Base-by-base conservation (phyloP, 306 rosid genomes). In the Astragalus glycyphyllos region DNA sequence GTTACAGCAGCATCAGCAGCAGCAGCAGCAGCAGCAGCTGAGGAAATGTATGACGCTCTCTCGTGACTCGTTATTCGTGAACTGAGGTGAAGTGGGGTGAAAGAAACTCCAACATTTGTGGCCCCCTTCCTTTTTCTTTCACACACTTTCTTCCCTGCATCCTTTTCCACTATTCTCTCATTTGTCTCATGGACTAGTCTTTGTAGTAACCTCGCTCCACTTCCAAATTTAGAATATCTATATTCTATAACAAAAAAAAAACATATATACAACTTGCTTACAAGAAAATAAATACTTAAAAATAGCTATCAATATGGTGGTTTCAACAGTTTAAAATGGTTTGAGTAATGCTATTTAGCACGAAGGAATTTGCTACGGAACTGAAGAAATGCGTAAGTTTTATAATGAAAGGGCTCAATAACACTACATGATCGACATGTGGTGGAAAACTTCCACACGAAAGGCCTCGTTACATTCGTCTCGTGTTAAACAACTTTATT, bases 31-130 rank as follows among this genome's bases (percentile, higher is more conserved):
- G 44, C 6, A 12, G 73, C 2, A 15, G 16, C 4, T 54, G 49
- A 74, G 38, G 12, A 54, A 75, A 56, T 42, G 34, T 75, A 44
- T 57, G 73, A 57, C 60, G 59, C 40, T 74, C 40, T 74, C 34
- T 50, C 51, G 77, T 72, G 77, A 72, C 58, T 71, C 38, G 54
- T 73, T 29, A 17, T 2, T 53, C 12, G 58, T 17, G 58, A 53
- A 41, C 3, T 26, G 31, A 26, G 31, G 31, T 26, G 31, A 26
- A 26, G 31, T 26, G 78, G 65, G 74, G 44, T 65, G 34, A 47
- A 57, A 58, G 34, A 47, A 57, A 58, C 80, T 38, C 55, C 69
- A 68, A 58, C 75, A 58, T 47, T 3, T 48, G 80, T 76, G 80
- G 80, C 11, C 80, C 80, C 75, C 73, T 75, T 56, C 48, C 34